Conservation (phyloP, 2,329 filamentous ascomycete genomes). For the Fusarium sp. region DNA sequence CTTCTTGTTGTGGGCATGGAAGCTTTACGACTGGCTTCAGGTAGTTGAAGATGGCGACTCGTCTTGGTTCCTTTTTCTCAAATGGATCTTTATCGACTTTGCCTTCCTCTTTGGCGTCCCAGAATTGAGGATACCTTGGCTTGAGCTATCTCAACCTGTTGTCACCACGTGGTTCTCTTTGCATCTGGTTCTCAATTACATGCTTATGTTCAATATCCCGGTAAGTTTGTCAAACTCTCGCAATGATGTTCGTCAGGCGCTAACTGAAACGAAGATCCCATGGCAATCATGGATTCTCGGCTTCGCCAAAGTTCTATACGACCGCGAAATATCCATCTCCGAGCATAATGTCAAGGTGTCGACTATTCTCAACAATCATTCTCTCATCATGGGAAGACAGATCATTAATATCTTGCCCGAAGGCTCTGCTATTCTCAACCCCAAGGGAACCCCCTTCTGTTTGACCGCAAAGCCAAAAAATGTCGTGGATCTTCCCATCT, state of each 20-base stretch:
- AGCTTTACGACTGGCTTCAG: constrained; percentile 85
- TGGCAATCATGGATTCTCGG: constrained; percentile 78
- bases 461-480: constrained; percentile 72
- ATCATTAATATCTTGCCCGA: constrained; percentile 98
- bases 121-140: constrained; percentile 91
- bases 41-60: constrained; percentile 84
- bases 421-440: constrained; percentile 92
- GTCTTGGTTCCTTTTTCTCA: constrained; percentile 91
- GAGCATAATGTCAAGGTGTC: constrained; percentile 91
- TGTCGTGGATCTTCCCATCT: constrained; percentile 79
- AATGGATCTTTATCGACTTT: constrained; percentile 91
- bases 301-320: constrained; percentile 84
- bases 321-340: constrained; percentile 92
- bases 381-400: constrained; percentile 93
- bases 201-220: constrained; percentile 93
- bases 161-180: constrained; percentile 76
- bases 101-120: constrained; percentile 89
- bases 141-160: constrained; percentile 85
- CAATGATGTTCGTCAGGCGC: neutral
- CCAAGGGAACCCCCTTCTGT: constrained; percentile 83
- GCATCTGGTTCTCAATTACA: constrained; percentile 80
- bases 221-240: constrained; percentile 57
- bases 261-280: constrained; percentile 67
- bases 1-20: constrained; percentile 79
- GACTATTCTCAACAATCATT: constrained; percentile 89